Evolutionary conservation across 495 filamentous ascomycete species (phyloP).

Genomic region (Daldinia decipiens): DNA sequence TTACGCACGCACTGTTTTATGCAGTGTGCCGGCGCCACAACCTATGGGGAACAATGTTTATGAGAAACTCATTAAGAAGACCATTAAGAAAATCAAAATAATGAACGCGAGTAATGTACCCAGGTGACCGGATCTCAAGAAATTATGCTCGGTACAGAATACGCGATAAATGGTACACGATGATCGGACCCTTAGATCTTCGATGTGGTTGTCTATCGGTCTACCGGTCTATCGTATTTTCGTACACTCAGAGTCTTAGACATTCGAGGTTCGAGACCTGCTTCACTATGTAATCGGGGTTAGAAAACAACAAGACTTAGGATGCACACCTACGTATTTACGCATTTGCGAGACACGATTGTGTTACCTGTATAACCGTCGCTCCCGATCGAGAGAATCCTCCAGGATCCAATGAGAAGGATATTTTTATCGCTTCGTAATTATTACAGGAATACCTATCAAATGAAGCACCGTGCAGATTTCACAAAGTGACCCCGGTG

Average conservation of each 20-base stretch:
- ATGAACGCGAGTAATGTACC: slow-evolving; percentile 35
- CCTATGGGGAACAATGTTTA: slow-evolving; percentile 46
- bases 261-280: background rate
- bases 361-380: slow-evolving; percentile 20
- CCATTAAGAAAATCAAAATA: slow-evolving; percentile 29
- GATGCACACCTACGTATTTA: background rate
- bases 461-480: slow-evolving; percentile 21
- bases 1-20: slow-evolving; percentile 46
- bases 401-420: background rate
- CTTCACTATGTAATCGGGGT: background rate
- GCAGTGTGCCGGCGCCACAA: slow-evolving; percentile 20
- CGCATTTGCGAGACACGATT: slow-evolving; percentile 5
- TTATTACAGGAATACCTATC: background rate
- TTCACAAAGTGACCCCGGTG: slow-evolving; percentile 19
- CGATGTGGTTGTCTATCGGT: slow-evolving; percentile 30
- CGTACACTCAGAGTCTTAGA: background rate
- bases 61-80: slow-evolving; percentile 32
- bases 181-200: slow-evolving; percentile 29
- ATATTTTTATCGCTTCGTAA: slow-evolving; percentile 10
- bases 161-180: slow-evolving; percentile 10
- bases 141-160: slow-evolving; percentile 27
- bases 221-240: background rate
- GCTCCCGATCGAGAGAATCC: slow-evolving; percentile 7
- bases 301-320: background rate
- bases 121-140: slow-evolving; percentile 17